phyloP scores from a whole-genome alignment of 495 filamentous ascomycete genomes.

The Podospora pseudoanserina region DNA sequence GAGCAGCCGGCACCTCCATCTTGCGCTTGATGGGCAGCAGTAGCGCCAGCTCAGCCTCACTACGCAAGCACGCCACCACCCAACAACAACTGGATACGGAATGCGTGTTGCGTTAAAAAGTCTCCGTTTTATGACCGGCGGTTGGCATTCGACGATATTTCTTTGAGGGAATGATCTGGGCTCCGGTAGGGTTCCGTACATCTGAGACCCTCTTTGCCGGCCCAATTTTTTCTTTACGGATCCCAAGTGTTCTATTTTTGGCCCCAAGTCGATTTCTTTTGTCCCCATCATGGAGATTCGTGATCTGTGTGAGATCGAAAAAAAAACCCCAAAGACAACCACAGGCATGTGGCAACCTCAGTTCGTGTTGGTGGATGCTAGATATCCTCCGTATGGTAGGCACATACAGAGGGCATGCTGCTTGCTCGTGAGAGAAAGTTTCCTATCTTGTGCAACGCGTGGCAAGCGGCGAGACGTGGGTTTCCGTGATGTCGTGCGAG shows the following conservation, averaged over 20 bases:
- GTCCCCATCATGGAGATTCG: neutral
- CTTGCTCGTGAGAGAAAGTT: neutral
- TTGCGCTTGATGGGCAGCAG: neutral
- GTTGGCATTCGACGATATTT: too few relatives aligned
- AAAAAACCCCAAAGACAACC: neutral
- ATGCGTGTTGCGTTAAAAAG: neutral
- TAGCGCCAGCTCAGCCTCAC: conserved; percentile 4
- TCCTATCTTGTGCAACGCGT: conserved; percentile 1
- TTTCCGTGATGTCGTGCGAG: neutral
- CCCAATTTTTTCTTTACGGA: neutral
- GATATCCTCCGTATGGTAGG: neutral
- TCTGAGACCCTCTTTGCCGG: neutral
- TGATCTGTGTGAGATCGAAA: neutral
- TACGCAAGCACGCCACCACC: neutral
- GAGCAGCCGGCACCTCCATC: conserved; percentile 1
- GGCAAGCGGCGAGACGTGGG: neutral
- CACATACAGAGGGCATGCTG: neutral
- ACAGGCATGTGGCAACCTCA: neutral
- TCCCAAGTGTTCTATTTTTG: neutral
- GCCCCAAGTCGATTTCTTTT: neutral
- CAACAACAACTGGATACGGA: neutral
- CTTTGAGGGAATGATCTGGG: neutral
- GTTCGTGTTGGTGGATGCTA: neutral
- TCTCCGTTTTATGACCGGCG: too few relatives aligned
- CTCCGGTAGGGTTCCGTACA: neutral